Conservation (phyloP, 345 rosid genomes). For the Eutrema yunnanense region DNA sequence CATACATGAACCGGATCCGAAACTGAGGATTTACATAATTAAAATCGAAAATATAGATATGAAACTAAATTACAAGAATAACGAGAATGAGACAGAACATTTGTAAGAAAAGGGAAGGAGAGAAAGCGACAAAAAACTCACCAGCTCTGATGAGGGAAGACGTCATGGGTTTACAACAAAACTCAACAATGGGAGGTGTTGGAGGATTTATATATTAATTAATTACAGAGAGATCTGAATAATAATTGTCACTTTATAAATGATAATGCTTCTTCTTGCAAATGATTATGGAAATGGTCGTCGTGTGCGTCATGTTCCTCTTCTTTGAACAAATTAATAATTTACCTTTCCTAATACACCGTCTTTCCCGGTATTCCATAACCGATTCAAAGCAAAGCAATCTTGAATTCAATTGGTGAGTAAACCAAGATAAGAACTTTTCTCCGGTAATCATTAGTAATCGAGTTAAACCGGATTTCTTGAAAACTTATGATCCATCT, state of each 20-base stretch:
- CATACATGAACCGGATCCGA: conserved; percentile 1
- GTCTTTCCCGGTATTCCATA: background rate
- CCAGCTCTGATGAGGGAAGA: conserved; percentile 10
- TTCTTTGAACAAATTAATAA: background rate
- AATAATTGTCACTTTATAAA: background rate
- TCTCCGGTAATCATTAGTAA: background rate
- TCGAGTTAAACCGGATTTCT: background rate
- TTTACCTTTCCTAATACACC: background rate
- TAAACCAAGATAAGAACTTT: background rate
- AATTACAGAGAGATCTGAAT: conserved; percentile 1
- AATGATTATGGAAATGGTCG: conserved; percentile 8
- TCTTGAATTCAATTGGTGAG: background rate
- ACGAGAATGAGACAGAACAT: conserved; percentile 7
- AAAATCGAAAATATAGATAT: background rate
- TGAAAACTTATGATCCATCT: background rate
- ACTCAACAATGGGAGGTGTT: background rate
- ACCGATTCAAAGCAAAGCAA: background rate
- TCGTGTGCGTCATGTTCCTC: conserved; percentile 26
- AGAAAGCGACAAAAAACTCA: conserved; percentile 10
- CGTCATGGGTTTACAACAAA: conserved; percentile 21
- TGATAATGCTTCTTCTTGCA: background rate
- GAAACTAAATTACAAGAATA: background rate
- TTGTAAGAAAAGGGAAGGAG: background rate
- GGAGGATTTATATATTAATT: conserved; percentile 1
- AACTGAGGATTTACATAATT: background rate